Percentiles rank a stretch among this genome's conserved stretches.
Evolutionary conservation across 2,329 filamentous ascomycete species (phyloP).

Genomic region (Colletotrichum australisinense): DNA sequence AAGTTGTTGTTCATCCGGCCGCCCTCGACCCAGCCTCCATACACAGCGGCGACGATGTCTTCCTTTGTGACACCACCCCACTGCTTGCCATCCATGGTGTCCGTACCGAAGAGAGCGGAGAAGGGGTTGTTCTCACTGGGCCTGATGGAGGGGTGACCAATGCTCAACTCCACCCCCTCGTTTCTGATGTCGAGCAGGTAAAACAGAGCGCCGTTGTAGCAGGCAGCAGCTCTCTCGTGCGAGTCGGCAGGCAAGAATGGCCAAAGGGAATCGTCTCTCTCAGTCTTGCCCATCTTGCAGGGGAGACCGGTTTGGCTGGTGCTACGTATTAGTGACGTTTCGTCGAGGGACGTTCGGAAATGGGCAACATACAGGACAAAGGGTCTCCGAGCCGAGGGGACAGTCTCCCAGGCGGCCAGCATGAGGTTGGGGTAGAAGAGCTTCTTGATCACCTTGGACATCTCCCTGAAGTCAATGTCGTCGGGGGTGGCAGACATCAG

Average conservation of each 20-base stretch:
- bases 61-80: slow-evolving; percentile 16
- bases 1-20: slow-evolving; percentile 11
- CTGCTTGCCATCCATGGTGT: not conserved
- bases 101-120: not conserved
- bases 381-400: not conserved
- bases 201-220: slow-evolving; percentile 5
- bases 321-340: too few species aligned
- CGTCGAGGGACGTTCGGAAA: too few species aligned
- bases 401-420: not conserved
- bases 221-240: slow-evolving; percentile 1
- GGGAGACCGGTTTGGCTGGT: not conserved
- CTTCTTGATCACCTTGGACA: slow-evolving; percentile 15
- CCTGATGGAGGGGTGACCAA: not conserved
- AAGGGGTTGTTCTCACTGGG: slow-evolving; percentile 6
- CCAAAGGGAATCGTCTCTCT: slow-evolving; percentile 10
- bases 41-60: slow-evolving; percentile 8
- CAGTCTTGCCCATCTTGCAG: not conserved
- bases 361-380: slow-evolving; percentile 6
- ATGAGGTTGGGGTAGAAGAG: slow-evolving; percentile 12
- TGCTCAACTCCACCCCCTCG: not conserved
- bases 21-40: not conserved
- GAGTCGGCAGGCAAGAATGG: slow-evolving; percentile 2
- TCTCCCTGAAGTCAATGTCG: slow-evolving; percentile 1
- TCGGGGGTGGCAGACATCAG: not conserved
- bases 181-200: slow-evolving; percentile 14